Percentiles rank a stretch among this genome's conserved stretches.
phyloP scores from a whole-genome alignment of 306 rosid genomes.

The Prunus davidiana region DNA sequence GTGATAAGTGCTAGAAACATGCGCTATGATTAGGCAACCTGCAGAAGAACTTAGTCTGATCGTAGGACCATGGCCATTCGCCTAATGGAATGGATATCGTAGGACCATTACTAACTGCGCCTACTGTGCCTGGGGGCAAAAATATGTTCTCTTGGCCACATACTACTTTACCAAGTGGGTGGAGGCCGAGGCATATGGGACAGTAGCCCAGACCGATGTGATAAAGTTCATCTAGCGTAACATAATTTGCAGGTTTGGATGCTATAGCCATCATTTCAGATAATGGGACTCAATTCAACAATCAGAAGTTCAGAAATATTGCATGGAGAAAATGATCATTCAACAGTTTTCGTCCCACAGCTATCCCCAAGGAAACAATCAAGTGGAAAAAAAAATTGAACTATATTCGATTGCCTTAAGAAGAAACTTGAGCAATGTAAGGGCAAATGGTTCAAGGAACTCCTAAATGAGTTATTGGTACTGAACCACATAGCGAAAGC shows the following conservation, averaged over 20 bases:
- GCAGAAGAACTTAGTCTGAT: not conserved
- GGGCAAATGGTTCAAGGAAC: not conserved
- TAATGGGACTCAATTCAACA: not conserved
- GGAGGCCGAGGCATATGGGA: rapidly evolving
- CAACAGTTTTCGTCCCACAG: not conserved
- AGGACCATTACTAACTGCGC: rapidly evolving
- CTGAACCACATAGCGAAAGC: not conserved
- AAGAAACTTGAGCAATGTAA: not conserved
- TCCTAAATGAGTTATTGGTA: not conserved
- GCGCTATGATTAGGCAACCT: rapidly evolving
- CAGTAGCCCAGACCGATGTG: rapidly evolving
- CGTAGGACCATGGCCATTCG: rapidly evolving
- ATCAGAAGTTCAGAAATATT: not conserved
- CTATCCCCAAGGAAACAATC: not conserved
- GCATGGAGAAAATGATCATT: not conserved
- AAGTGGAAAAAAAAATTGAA: not conserved
- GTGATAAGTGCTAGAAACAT: not conserved
- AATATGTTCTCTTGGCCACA: rapidly evolving
- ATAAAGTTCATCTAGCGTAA: not conserved
- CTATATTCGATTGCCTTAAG: not conserved
- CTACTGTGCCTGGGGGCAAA: not conserved
- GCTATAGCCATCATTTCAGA: not conserved
- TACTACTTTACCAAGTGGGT: not conserved
- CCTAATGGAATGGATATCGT: not conserved
- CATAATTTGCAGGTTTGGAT: not conserved